Evolutionary conservation across 2,329 filamentous ascomycete species (phyloP).

Genomic region (Sporothrix mexicana): DNA sequence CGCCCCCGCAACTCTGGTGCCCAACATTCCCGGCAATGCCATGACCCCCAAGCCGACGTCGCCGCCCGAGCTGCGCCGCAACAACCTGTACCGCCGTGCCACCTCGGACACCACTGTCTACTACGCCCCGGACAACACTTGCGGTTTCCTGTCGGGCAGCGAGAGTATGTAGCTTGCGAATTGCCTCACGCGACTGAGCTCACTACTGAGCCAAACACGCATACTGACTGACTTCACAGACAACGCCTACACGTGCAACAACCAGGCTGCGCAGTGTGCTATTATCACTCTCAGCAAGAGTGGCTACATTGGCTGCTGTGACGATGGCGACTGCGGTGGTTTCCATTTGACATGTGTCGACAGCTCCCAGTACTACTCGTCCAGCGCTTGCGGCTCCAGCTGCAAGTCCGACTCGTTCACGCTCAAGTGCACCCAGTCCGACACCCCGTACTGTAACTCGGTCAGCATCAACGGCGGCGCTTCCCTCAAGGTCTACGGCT

Average conservation of each 20-base stretch:
- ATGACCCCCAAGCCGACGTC: constrained; percentile 32
- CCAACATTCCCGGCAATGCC: constrained; percentile 25
- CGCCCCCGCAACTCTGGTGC: constrained; percentile 24
- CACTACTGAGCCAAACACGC: not conserved
- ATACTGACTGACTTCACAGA: constrained; percentile 12
- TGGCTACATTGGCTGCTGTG: constrained; percentile 38
- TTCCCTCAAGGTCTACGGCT: constrained; percentile 34
- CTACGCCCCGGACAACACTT: constrained; percentile 38
- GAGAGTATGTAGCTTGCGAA: not conserved
- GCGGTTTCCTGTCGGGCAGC: constrained; percentile 34
- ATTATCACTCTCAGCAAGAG: constrained; percentile 30
- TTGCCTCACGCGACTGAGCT: not conserved
- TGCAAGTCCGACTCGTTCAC: constrained; percentile 33
- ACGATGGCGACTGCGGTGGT: constrained; percentile 27
- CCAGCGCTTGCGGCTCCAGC: constrained; percentile 25
- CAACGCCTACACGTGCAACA: constrained; percentile 33
- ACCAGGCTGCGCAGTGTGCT: constrained; percentile 30
- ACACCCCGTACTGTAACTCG: constrained; percentile 35
- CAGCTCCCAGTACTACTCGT: constrained; percentile 11
- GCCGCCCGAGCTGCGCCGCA: constrained; percentile 20
- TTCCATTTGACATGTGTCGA: constrained; percentile 35
- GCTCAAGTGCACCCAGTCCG: constrained; percentile 34
- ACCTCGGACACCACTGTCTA: constrained; percentile 28
- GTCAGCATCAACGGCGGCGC: constrained; percentile 35
- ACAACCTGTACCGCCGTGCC: constrained; percentile 25